Evolutionary conservation across 176 grass and related monocot species (phyloP), one percentile per base, ranked within the genome.

Genomic region (Pontederia crassipes): DNA sequence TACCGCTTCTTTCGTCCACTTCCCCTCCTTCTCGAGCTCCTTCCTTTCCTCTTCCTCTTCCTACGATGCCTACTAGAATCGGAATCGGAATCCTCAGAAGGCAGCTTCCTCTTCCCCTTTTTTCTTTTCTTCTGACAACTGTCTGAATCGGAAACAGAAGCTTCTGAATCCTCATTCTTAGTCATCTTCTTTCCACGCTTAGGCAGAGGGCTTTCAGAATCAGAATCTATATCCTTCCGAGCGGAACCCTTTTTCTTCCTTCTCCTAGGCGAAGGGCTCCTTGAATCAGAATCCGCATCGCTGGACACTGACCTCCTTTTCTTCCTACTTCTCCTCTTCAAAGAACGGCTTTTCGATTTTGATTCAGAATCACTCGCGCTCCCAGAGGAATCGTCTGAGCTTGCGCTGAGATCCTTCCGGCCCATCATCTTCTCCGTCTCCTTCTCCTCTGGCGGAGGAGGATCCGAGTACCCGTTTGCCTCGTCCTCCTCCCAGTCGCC

Each of bases 41-140:
- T 88, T 59, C 52, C 68, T 58, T 57, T 78, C 49, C 64, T 86
- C 48, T 72, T 81, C 73, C 65, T 80, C 59, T 61, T 66, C 70
- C 28, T 95, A 78, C 0, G 72, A 82, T 24, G 79, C 61, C 15
- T 58, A 75, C 73, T 83, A 1, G 54, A 32, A 62, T 71, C 89
- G 17, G 85, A 88, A 64, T 85, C 81, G 17, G 85, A 88, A 64
- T 85, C 81, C 66, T 60, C 77, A 15, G 66, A 81, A 27, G 32
- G 2, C 32, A 40, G 32, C 32, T 40, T 40, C 32, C 32, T 40
- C 32, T 2, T 40, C 20, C 20, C 20, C 32, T 40, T 40, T 40
- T 7, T 40, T 40, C 32, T 40, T 40, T 40, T 40, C 32, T 40
- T 40, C 32, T 40, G 4, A 4, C 6, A 0, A 7, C 2, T 40